phyloP scores from a whole-genome alignment of 257 asterid species.

The Solanum tacnaense region DNA sequence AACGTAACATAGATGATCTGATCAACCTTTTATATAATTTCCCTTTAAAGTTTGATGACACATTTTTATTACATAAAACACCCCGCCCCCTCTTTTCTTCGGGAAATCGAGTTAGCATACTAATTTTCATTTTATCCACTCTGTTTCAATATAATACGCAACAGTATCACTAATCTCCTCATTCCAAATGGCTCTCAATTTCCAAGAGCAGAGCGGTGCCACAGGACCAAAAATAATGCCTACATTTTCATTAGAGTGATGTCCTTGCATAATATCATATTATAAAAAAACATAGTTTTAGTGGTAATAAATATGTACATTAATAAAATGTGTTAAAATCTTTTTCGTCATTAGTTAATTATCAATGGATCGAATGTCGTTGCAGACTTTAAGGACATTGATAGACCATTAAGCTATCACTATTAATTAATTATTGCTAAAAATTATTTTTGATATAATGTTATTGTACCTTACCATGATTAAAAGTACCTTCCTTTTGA shows the following conservation, averaged over 20 bases:
- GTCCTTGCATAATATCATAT: neutral
- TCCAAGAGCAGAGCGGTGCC: neutral
- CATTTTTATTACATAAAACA: neutral
- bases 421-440: no score
- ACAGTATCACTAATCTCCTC: neutral
- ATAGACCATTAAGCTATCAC: fast-evolving
- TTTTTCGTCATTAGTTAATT: no score
- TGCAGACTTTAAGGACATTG: fast-evolving
- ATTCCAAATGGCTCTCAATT: neutral
- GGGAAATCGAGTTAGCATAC: no score
- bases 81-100: no score
- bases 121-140: neutral
- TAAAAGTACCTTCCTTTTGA: neutral
- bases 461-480: neutral
- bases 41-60: neutral
- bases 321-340: no score
- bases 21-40: neutral
- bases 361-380: no score
- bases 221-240: neutral
- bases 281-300: no score
- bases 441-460: no score
- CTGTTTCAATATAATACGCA: neutral
- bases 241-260: neutral
- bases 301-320: neutral
- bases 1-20: neutral